Conservation (phyloP, 495 filamentous ascomycete species). For the Tuber calosporum region DNA sequence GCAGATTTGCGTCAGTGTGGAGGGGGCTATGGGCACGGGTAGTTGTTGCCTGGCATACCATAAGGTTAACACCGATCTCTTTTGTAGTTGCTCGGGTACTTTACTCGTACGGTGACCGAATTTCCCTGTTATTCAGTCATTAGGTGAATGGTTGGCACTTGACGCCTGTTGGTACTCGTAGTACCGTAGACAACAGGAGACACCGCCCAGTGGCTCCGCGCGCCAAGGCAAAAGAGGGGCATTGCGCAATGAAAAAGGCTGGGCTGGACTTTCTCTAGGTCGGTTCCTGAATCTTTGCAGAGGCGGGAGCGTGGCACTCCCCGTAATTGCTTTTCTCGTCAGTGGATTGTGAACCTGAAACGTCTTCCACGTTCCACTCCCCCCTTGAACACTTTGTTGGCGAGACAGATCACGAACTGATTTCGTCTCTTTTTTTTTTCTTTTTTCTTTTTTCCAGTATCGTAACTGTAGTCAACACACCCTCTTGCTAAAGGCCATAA, state of each 20-base stretch:
- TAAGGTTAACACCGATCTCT: neutral
- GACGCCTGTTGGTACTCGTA: neutral
- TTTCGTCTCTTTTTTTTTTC: neutral
- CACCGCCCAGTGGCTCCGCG: slow-evolving; percentile 10
- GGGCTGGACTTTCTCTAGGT: neutral
- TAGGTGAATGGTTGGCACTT: neutral
- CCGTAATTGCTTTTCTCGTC: neutral
- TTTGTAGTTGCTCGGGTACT: neutral
- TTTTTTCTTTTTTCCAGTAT: neutral
- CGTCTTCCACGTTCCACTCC: neutral
- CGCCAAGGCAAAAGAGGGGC: slow-evolving; percentile 13
- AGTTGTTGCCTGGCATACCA: neutral
- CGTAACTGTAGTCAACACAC: neutral
- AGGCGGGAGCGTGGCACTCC: slow-evolving; percentile 1
- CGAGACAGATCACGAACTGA: neutral
- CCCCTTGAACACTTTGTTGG: neutral
- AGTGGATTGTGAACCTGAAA: neutral
- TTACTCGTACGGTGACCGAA: neutral
- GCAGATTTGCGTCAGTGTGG: neutral
- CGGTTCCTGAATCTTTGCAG: neutral
- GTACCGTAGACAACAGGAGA: neutral
- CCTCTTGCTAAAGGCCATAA: neutral
- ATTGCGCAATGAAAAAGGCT: neutral
- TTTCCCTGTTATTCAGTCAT: slow-evolving; percentile 1
- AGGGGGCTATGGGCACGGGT: neutral